A percentile compares a stretch with the other conserved stretches of the same genome.
These are phyloP conservation scores for Typha latifolia DNA, from an alignment of 176 grass and related monocot genomes.

Conservation along the genomic window DNA sequence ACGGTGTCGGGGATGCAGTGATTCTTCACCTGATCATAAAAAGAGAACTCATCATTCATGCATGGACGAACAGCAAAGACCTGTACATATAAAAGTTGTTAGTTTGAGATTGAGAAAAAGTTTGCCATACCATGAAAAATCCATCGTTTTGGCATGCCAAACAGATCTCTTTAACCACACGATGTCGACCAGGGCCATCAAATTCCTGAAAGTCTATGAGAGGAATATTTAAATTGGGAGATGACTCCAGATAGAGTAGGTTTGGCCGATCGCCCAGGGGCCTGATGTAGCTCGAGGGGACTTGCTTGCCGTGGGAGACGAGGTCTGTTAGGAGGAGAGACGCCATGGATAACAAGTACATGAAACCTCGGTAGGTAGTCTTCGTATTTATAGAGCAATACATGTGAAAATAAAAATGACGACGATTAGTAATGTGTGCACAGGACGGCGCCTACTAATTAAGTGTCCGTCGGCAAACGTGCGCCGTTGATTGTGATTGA, in stretches of 20 bases:
- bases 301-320: conserved; percentile 6
- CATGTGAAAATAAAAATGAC: no score
- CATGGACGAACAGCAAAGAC: no score
- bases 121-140: conserved; percentile 56
- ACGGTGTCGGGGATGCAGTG: conserved; percentile 56
- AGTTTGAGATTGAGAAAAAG: no score
- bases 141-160: conserved; percentile 54
- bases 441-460: no score
- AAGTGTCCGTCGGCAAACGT: no score
- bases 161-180: conserved; percentile 46
- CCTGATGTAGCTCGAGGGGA: conserved; percentile 51
- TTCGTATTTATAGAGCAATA: no score
- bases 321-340: conserved; percentile 40
- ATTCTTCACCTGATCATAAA: conserved; percentile 42
- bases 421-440: no score
- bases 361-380: background rate
- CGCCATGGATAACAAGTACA: conserved; percentile 16
- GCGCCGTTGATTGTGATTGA: no score
- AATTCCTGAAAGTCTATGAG: conserved; percentile 54
- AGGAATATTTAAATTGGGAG: conserved; percentile 34
- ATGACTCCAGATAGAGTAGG: conserved; percentile 37
- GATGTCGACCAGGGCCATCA: conserved; percentile 21
- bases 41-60: background rate
- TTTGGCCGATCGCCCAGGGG: conserved; percentile 53
- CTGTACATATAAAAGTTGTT: no score